Conservation (phyloP, 202 grass and related monocot species). For the Setaria viridis region DNA sequence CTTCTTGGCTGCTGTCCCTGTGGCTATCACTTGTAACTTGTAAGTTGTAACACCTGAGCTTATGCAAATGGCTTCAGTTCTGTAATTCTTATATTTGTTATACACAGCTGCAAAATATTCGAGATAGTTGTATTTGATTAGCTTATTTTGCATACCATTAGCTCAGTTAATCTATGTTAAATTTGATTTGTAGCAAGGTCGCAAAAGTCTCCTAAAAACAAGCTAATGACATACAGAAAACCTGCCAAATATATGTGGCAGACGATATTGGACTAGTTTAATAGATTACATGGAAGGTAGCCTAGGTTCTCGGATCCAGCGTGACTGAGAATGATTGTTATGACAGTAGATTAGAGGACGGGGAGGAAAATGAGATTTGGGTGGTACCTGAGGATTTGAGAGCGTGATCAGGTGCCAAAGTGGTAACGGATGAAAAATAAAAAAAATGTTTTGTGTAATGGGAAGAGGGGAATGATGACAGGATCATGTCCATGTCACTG, state of each 20-base stretch:
- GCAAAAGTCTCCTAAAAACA: neutral
- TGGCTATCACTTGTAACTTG: neutral
- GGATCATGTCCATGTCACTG: neutral
- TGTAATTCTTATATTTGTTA: neutral
- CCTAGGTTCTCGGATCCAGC: neutral
- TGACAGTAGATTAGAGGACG: neutral
- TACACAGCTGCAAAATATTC: neutral
- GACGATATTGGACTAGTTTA: neutral
- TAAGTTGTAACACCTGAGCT: neutral
- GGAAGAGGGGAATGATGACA: neutral
- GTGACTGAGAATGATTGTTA: neutral
- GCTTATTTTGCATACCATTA: neutral
- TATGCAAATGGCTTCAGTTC: constrained; percentile 12
- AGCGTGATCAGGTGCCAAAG: neutral
- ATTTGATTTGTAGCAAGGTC: neutral
- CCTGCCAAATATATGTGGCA: neutral
- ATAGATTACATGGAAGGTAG: neutral
- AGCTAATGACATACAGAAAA: neutral
- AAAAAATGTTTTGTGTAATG: neutral
- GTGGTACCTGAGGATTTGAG: neutral
- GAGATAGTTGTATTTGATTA: neutral
- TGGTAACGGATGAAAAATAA: neutral
- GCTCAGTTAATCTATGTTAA: neutral
- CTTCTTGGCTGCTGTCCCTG: neutral
- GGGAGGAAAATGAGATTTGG: neutral